phyloP scores from a whole-genome alignment of 1,284 basidiomycete genomes.

The Hymenochaete sp. region DNA sequence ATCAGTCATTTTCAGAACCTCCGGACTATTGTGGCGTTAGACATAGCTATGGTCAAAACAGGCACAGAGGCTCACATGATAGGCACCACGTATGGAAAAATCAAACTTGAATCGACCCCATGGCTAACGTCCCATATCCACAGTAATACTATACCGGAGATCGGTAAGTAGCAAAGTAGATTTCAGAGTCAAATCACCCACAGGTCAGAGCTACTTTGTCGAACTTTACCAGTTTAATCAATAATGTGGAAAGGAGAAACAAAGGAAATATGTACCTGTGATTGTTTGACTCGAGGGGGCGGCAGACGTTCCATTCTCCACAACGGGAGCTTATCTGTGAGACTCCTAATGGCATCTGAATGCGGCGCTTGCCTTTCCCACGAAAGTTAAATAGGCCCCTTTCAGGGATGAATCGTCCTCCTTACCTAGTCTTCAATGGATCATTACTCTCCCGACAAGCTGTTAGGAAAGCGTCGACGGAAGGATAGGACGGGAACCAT shows the following conservation, averaged over 20 bases:
- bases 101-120: conserved; percentile 53
- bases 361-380: conserved; percentile 46
- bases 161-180: background rate
- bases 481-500: conserved; percentile 73
- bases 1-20: conserved; percentile 74
- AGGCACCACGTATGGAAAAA: conserved; percentile 68
- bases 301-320: conserved; percentile 75
- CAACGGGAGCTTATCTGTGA: conserved; percentile 49
- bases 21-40: conserved; percentile 40
- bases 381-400: background rate
- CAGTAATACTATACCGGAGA: conserved; percentile 54
- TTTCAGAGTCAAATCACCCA: conserved; percentile 23
- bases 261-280: conserved; percentile 36
- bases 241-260: background rate
- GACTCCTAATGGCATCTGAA: conserved; percentile 43
- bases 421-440: conserved; percentile 43
- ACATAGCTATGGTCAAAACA: background rate
- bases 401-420: background rate
- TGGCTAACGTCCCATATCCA: conserved; percentile 75
- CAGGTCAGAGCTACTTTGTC: conserved; percentile 79
- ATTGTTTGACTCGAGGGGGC: conserved; percentile 74
- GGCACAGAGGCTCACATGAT: conserved; percentile 53
- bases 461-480: conserved; percentile 52
- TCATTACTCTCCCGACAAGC: conserved; percentile 56
- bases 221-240: conserved; percentile 43